Evolutionary conservation across 805 yeast genomes (phyloP), one percentile per base, ranked within the genome.

Genomic region (Kuraishia ogatae): DNA sequence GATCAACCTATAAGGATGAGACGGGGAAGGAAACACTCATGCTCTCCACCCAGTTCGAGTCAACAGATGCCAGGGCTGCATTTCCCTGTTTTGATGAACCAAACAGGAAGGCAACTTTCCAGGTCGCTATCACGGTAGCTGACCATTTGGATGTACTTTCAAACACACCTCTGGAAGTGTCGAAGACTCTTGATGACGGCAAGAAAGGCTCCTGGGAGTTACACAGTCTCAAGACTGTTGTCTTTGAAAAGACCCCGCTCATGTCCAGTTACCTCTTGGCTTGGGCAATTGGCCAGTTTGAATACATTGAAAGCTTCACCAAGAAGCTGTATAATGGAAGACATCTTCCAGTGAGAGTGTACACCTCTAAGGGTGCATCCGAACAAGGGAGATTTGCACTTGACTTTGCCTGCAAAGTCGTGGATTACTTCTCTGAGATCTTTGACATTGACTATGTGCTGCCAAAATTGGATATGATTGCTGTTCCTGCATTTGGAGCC

Each of bases 391-490:
- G 67, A 56, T 74, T 74, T 62, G 84, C 84, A 2, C 66, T 75
- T 53, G 70, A 67, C 48, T 72, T 77, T 35, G 76, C 84, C 10
- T 76, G 79, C 21, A 73, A 73, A 53, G 77, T 78, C 50, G 76
- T 81, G 48, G 83, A 79, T 61, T 78, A 70, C 63, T 75, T 78
- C 60, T 72, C 80, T 15, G 63, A 62, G 50, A 70, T 78, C 22
- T 81, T 81, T 60, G 81, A 78, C 57, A 66, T 79, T 53, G 72
- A 68, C 49, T 89, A 87, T 64, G 94, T 96, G 79, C 75, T 89
- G 61, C 93, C 96, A 50, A 89, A 89, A 70, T 72, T 88, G 67
- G 96, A 89, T 65, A 74, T 87, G 70, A 73, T 89, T 46, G 92
- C 92, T 2, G 85, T 89, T 56, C 92, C 89, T 61, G 82, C 87